A percentile compares a stretch with the other conserved stretches of the same genome.
phyloP scores from a whole-genome alignment of 176 grass and related monocot species.

The Metroxylon sagu region DNA sequence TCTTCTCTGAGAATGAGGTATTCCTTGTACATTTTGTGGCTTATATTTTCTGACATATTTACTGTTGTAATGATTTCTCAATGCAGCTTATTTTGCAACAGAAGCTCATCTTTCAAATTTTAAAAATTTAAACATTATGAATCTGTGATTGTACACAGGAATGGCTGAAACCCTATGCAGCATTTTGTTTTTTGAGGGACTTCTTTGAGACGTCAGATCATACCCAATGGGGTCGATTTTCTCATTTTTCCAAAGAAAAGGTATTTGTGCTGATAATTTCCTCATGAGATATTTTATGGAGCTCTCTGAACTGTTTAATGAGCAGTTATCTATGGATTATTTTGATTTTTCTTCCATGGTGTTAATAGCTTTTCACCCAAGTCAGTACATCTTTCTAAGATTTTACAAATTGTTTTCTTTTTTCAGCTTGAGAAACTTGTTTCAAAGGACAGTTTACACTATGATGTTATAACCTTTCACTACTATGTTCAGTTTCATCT shows the following conservation, averaged over 20 bases:
- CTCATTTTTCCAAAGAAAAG: constrained; percentile 90
- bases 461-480: constrained; percentile 84
- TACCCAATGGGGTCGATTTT: constrained; percentile 86
- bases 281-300: too few species aligned
- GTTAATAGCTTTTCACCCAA: too few species aligned
- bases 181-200: constrained; percentile 94
- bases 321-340: too few species aligned
- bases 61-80: constrained; percentile 7
- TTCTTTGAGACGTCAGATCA: constrained; percentile 98
- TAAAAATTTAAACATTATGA: not conserved
- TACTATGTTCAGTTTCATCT: constrained; percentile 99
- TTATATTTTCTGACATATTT: constrained; percentile 4
- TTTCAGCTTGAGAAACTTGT: constrained; percentile 88
- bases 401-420: constrained; percentile 5
- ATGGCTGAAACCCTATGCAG: constrained; percentile 99
- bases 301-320: too few species aligned
- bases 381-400: not conserved
- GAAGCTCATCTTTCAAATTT: not conserved
- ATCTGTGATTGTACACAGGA: constrained; percentile 38
- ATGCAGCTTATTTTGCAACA: not conserved
- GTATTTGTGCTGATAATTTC: constrained; percentile 26
- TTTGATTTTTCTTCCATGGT: too few species aligned
- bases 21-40: constrained; percentile 7
- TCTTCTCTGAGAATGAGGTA: constrained; percentile 96
- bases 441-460: constrained; percentile 61